Base-by-base conservation (phyloP, 495 filamentous ascomycete genomes). In the Talaromyces thailandensis region DNA sequence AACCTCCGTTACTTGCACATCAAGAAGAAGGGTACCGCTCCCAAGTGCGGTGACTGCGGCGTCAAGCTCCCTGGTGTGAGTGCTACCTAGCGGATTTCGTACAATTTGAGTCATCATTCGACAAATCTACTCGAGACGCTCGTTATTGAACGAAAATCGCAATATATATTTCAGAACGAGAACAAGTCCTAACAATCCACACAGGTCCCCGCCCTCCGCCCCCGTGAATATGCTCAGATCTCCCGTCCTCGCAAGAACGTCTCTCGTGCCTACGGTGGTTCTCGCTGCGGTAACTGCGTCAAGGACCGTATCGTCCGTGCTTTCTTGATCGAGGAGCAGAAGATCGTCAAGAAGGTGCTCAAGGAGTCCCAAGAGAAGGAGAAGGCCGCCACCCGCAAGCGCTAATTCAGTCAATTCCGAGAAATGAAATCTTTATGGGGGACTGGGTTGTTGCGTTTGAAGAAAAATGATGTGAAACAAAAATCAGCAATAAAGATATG, bases 271-370 rank as follows among this genome's bases (percentile, higher is more conserved):
- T 98, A 98, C 75, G 94, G 94, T 77, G 95, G 94, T 74, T 96
- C 92, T 66, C 88, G 94, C 80, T 99, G 94, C 84, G 90, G 90
- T 69, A 96, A 93, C 83, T 99, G 94, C 78, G 94, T 98, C 70
- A 93, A 93, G 81, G 95, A 99, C 84, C 85, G 94, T 67, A 86
- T 99, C 67, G 90, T 96, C 62, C 90, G 95, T 66, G 95, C 94
- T 52, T 98, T 97, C 87, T 81, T 98, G 81, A 97, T 98, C 68
- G 94, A 98, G 84, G 94, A 99, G 86, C 94, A 99, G 84, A 98
- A 98, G 91, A 97, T 99, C 69, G 95, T 99, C 80, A 98, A 99
- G 91, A 98, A 98, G 89, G 94, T 98, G 70, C 86, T 96, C 77
- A 93, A 95, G 86, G 92, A 96, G 82, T 88, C 81, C 67, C 89